phyloP scores from a whole-genome alignment of 129 eudicot genomes.

The Centaurea solstitialis region DNA sequence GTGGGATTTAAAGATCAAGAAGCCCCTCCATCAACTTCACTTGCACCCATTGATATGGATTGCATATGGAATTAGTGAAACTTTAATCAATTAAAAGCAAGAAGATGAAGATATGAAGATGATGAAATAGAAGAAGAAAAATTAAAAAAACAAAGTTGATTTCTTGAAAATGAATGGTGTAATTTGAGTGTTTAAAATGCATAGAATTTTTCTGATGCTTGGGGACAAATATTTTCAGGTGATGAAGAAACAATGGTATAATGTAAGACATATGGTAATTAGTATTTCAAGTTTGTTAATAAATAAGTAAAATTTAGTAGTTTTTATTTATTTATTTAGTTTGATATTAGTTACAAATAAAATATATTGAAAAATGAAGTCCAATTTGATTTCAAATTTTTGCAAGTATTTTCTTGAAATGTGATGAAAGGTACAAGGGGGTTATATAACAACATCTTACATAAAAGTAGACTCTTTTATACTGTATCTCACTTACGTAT shows the following conservation, averaged over 20 bases:
- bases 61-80: slow-evolving; percentile 54
- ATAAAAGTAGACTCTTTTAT: too few species aligned
- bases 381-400: too few species aligned
- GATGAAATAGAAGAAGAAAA: background rate
- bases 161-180: slow-evolving; percentile 4
- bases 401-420: slow-evolving; percentile 14
- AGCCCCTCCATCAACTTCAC: slow-evolving; percentile 64
- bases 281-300: slow-evolving; percentile 23
- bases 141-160: background rate
- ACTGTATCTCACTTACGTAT: too few species aligned
- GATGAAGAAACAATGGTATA: slow-evolving; percentile 26
- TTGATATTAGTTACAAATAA: too few species aligned
- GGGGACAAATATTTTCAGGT: slow-evolving; percentile 31
- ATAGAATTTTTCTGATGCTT: slow-evolving; percentile 36
- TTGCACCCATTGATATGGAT: slow-evolving; percentile 55
- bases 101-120: background rate
- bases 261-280: slow-evolving; percentile 20
- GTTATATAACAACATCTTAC: too few species aligned
- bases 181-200: background rate
- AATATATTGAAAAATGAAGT: too few species aligned
- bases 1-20: slow-evolving; percentile 53
- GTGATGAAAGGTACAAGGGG: too few species aligned
- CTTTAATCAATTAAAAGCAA: background rate
- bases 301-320: slow-evolving; percentile 32
- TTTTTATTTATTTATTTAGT: slow-evolving; percentile 14